Evolutionary conservation across 371 early-diverging fungal species (phyloP), one percentile per base, ranked within the genome.

Genomic region (Circinella umbellata): DNA sequence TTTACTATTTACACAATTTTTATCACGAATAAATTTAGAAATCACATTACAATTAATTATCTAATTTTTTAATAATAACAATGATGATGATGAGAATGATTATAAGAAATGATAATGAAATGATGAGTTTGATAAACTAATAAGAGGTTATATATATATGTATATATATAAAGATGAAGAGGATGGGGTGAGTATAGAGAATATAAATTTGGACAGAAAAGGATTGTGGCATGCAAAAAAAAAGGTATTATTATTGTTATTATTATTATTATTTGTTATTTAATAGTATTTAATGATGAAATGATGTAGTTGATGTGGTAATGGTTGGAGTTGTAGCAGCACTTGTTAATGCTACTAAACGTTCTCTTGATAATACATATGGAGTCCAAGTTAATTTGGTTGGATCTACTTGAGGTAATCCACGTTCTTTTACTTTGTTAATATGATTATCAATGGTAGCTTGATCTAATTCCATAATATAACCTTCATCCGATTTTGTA

Each of bases 351-450:
- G 65, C 70, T 27, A 79, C 80, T 57, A 83, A 49, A 7, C 83
- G 72, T 54, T 80, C 81, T 66, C 78, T 59, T 4, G 81, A 80
- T 20, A 90, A 76, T 17, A 87, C 78, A 74, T 88, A 90, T 0
- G 91, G 91, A 9, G 89, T 86, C 91, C 91, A 90, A 37, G 85
- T 85, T 15, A 90, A 66, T 42, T 88, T 88, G 5, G 80, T 72
- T 4, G 89, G 82, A 38, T 84, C 80, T 36, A 88, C 78, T 51
- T 71, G 64, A 8, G 86, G 82, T 62, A 87, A 81, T 1, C 80
- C 75, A 42, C 84, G 87, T 42, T 77, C 72, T 7, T 79, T 69
- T 10, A 88, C 65, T 62, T 82, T 80, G 10, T 69, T 63, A 5
- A 85, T 66, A 64, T 87, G 83, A 2, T 66, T 67, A 57, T 82